Percentiles rank a stretch among this genome's conserved stretches.
These are phyloP conservation scores for Actinidia polygama DNA, from an alignment of 179 eudicot species.

Conservation along the genomic window DNA sequence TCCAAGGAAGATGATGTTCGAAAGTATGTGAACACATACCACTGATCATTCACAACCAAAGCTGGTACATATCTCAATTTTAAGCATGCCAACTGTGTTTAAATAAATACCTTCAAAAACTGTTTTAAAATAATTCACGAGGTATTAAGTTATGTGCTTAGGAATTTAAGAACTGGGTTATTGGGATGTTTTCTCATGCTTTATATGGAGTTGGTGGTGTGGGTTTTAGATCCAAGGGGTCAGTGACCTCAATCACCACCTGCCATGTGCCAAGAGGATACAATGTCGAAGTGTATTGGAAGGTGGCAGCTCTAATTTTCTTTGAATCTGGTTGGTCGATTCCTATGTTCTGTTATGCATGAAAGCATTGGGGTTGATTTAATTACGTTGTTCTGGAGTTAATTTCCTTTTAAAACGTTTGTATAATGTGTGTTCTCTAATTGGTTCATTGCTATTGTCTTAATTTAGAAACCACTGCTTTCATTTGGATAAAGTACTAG, in stretches of 20 bases:
- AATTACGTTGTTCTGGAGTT: neutral
- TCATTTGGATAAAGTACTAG: neutral
- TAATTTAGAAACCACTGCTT: neutral
- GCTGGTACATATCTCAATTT: constrained; percentile 14
- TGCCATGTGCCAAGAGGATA: neutral
- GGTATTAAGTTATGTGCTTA: no score
- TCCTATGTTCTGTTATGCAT: neutral
- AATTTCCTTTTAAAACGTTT: neutral
- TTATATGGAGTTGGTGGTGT: neutral
- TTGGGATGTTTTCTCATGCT: no score
- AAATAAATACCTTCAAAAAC: neutral
- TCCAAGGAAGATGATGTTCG: constrained; percentile 29
- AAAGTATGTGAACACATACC: constrained; percentile 32
- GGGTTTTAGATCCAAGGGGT: neutral
- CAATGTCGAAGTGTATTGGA: neutral
- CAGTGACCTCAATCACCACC: neutral
- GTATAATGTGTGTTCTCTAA: neutral
- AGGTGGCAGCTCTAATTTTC: neutral
- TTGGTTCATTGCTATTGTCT: neutral
- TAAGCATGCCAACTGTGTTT: neutral
- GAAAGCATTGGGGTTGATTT: neutral
- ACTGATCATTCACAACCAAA: constrained; percentile 27
- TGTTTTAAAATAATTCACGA: no score
- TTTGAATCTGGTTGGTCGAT: neutral
- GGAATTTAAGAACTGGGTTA: no score